phyloP scores from a whole-genome alignment of 2,329 filamentous ascomycete species.

The Cladosporium halotolerans region DNA sequence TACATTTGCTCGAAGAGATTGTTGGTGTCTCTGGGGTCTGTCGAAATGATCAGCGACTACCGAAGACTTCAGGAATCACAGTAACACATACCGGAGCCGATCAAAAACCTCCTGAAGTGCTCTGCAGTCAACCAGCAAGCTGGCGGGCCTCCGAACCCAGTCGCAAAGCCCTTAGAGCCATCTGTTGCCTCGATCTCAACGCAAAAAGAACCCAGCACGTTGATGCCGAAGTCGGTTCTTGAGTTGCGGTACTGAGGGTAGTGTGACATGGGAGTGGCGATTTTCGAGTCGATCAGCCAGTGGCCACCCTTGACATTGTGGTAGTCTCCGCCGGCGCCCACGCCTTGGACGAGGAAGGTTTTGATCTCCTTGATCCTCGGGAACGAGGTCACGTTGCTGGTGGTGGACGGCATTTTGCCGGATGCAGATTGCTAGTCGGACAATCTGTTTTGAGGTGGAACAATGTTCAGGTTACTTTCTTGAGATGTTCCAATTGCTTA shows the following conservation, averaged over 20 bases:
- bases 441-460: no score
- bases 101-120: slow-evolving; percentile 86
- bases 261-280: slow-evolving; percentile 84
- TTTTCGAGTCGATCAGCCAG: slow-evolving; percentile 87
- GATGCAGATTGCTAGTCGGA: not conserved
- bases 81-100: slow-evolving; percentile 57
- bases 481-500: no score
- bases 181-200: slow-evolving; percentile 83
- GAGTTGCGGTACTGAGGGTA: slow-evolving; percentile 86
- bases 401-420: slow-evolving; percentile 12
- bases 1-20: slow-evolving; percentile 96
- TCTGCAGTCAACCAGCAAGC: slow-evolving; percentile 91
- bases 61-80: not conserved
- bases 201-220: slow-evolving; percentile 86
- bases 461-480: no score
- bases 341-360: slow-evolving; percentile 65
- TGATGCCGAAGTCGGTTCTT: slow-evolving; percentile 90
- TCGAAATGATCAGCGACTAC: not conserved
- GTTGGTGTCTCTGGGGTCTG: slow-evolving; percentile 84
- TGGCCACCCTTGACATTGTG: slow-evolving; percentile 73
- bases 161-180: slow-evolving; percentile 90
- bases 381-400: slow-evolving; percentile 48
- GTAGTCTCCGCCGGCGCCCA: slow-evolving; percentile 67
- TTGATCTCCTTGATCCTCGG: slow-evolving; percentile 70
- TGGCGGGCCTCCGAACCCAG: slow-evolving; percentile 86